Conservation (phyloP, 2,329 filamentous ascomycete genomes). For the Colletotrichum musae region DNA sequence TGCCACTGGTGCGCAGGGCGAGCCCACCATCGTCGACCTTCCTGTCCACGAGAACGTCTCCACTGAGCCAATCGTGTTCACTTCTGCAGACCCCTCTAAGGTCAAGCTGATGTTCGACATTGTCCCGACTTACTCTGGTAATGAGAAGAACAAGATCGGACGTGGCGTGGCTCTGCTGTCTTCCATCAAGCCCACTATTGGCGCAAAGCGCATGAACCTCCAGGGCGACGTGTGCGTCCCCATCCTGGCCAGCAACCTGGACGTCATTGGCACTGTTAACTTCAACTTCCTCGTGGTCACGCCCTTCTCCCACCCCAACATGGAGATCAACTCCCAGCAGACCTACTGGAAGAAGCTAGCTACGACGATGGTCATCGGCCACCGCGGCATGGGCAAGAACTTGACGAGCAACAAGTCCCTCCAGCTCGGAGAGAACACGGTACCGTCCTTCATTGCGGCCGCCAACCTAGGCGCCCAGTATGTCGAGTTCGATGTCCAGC, state of each 20-base stretch:
- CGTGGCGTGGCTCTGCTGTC: slow-evolving; percentile 91
- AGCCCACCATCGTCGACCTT: slow-evolving; percentile 90
- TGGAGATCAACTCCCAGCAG: slow-evolving; percentile 90
- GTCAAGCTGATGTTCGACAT: slow-evolving; percentile 96
- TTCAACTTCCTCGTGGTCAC: slow-evolving; percentile 98
- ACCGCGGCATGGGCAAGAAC: slow-evolving; percentile 90
- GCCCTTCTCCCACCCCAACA: slow-evolving; percentile 92
- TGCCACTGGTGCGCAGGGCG: slow-evolving; percentile 86
- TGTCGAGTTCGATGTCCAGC: slow-evolving; percentile 88
- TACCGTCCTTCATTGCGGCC: slow-evolving; percentile 95
- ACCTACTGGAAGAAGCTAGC: slow-evolving; percentile 97
- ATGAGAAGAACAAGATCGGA: slow-evolving; percentile 89
- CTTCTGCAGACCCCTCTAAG: slow-evolving; percentile 80
- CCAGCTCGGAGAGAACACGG: slow-evolving; percentile 95
- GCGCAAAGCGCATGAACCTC: slow-evolving; percentile 88
- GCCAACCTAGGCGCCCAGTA: slow-evolving; percentile 89
- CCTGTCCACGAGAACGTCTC: slow-evolving; percentile 94
- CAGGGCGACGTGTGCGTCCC: slow-evolving; percentile 95
- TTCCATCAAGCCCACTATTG: slow-evolving; percentile 85
- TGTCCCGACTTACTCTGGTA: slow-evolving; percentile 93
- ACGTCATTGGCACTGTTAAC: slow-evolving; percentile 94
- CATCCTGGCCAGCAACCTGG: slow-evolving; percentile 86
- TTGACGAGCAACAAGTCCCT: slow-evolving; percentile 85
- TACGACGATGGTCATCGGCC: slow-evolving; percentile 85
- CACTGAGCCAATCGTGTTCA: slow-evolving; percentile 94